Evolutionary conservation across 768 basidiomycete genomes (phyloP), one percentile per base, ranked within the genome.

Genomic region (Rhizopogon sp.): DNA sequence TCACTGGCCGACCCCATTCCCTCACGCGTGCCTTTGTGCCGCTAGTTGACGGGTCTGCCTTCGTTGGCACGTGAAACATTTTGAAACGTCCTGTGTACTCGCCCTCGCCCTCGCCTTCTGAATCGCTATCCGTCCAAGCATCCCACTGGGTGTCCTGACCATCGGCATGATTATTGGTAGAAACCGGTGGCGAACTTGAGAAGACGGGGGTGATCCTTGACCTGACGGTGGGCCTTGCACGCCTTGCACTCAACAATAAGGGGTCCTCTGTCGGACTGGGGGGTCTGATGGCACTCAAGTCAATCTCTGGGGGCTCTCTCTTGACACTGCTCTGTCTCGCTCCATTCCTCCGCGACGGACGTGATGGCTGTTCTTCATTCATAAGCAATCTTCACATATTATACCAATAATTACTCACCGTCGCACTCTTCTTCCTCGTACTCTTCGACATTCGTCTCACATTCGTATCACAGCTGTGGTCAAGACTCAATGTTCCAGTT

Each of bases 241-340:
- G 72, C 3, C 76, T 52, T 3, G 62, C 81, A 43, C 76, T 77
- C 29, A 91, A 74, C 2, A 91, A 71, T 0, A 91, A 66, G 0
- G 89, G 89, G 61, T 91, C 89, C 39, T 91, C 89, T 1, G 81
- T 81, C 3, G 89, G 89, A 52, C 86, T 88, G 0, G 87, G 75
- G 1, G 89, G 90, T 7, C 85, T 82, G 61, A 82, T 76, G 4
- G 84, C 83, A 46, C 66, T 75, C 29, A 87, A 68, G 61, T 88
- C 80, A 58, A 88, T 73, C 16, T 80, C 79, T 0, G 87, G 87
- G 4, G 80, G 77, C 61, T 90, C 88, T 54, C 73, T 80, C 76
- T 90, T 91, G 55, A 83, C 62, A 11, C 60, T 37, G 25, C 44
- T 13, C 31, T 53, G 52, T 16, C 47, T 49, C 14, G 20, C 20